Evolutionary conservation across 2,329 filamentous ascomycete species (phyloP), one percentile per base, ranked within the genome.

Genomic region (Botrytis porri): DNA sequence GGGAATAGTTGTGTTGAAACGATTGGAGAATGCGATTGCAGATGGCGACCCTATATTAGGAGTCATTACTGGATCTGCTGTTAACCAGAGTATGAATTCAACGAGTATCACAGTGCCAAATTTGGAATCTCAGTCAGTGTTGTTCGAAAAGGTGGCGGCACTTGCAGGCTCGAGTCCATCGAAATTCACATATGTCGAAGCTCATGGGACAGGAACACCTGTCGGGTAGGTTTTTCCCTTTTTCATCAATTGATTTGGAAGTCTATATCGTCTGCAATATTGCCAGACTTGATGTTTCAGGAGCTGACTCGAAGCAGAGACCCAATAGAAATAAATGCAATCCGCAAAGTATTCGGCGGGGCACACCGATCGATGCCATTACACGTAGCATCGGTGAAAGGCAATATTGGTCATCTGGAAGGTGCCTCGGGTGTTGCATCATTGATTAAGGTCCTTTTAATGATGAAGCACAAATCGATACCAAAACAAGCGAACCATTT

Each of bases 21-120:
- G 48, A 54, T 54, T 54, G 12, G 25, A 54, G 48, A 54, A n/a
- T 45, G 85, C 85, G 1, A 76, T 91, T 12, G 81, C 82, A 25
- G 86, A 89, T 75, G 87, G 87, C 29, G 88, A 92, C 77, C 85
- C 85, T 0, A 87, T 89, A 72, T 83, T 86, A 10, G 86, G 84
- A 14, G 83, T 89, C 29, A 86, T 90, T 72, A 83, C 86, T 25
- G 86, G 83, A 7, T 87, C 84, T 0, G 82, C 82, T 1, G 82
- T 86, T 45, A 89, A 89, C 73, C 76, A 77, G 37, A 74, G 74
- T 35, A 41, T 66, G 6, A 74, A 74, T 43, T 64, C 60, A 18
- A 71, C 70, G 9, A 61, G 62, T 29, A 74, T 77, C 25, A 74
- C 66, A 3, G 73, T 76, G n/a, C 75, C 75, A 25, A 61, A 72